phyloP scores from a whole-genome alignment of 768 basidiomycete genomes.

The Naematelia aurantialba region DNA sequence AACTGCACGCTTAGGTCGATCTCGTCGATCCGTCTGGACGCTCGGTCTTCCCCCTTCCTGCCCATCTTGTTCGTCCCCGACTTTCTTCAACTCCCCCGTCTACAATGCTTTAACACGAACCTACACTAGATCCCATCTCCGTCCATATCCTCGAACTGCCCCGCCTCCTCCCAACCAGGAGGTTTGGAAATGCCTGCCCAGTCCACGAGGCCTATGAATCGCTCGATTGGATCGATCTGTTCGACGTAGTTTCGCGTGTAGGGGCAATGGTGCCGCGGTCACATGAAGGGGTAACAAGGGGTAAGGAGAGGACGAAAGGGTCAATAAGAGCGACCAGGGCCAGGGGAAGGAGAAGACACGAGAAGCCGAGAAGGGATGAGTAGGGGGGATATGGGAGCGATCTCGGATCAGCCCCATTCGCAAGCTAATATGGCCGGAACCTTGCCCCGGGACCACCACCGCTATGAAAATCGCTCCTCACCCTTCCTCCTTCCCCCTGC shows the following conservation, averaged over 20 bases:
- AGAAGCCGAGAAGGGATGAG: neutral
- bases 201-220: slow-evolving; percentile 27
- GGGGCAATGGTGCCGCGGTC: neutral
- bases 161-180: slow-evolving; percentile 22
- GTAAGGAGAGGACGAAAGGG: neutral
- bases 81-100: neutral
- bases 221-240: slow-evolving; percentile 21
- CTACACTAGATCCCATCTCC: neutral
- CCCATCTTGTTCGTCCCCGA: neutral
- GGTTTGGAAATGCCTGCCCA: slow-evolving; percentile 30
- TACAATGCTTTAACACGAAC: neutral
- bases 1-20: no score
- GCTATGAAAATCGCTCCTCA: slow-evolving; percentile 45
- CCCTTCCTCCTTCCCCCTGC: slow-evolving; percentile 32
- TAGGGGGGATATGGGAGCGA: neutral
- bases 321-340: neutral
- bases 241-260: neutral
- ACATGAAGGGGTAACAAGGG: neutral
- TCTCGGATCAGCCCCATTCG: neutral
- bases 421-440: slow-evolving; percentile 34
- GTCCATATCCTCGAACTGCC: slow-evolving; percentile 11
- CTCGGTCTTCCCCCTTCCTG: no score
- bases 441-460: slow-evolving; percentile 43
- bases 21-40: no score
- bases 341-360: neutral